Percentiles rank a stretch among this genome's conserved stretches.
phyloP scores from a whole-genome alignment of 2,329 filamentous ascomycete genomes.

The Grosmannia clavigera region DNA sequence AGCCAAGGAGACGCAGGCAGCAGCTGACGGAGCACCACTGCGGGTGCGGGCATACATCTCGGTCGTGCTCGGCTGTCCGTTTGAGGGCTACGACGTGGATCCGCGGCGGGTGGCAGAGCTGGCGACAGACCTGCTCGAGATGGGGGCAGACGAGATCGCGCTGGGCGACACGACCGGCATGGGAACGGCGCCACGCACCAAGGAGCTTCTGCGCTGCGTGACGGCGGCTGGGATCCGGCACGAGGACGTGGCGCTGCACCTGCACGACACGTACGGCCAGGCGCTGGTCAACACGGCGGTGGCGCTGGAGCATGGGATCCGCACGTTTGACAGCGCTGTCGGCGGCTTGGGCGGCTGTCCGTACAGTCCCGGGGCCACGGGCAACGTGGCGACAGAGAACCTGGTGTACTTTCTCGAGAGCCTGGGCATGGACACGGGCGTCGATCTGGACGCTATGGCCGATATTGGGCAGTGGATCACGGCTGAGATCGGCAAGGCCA shows the following conservation, averaged over 20 bases:
- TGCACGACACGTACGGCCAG: slow-evolving; percentile 81
- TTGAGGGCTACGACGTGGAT: slow-evolving; percentile 52
- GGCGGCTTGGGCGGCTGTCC: slow-evolving; percentile 75
- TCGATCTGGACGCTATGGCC: slow-evolving; percentile 53
- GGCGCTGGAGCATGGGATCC: slow-evolving; percentile 62
- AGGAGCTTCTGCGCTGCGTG: slow-evolving; percentile 51
- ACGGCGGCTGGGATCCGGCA: slow-evolving; percentile 53
- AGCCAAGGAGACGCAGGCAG: slow-evolving; percentile 45
- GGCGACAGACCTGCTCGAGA: slow-evolving; percentile 59
- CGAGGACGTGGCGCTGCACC: slow-evolving; percentile 68
- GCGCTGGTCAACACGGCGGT: slow-evolving; percentile 73
- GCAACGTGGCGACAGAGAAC: slow-evolving; percentile 78
- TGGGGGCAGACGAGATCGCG: slow-evolving; percentile 83
- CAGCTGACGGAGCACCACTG: slow-evolving; percentile 28
- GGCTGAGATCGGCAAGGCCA: slow-evolving; percentile 45
- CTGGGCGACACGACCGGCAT: slow-evolving; percentile 86
- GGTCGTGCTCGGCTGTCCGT: slow-evolving; percentile 70
- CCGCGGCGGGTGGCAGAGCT: slow-evolving; percentile 53
- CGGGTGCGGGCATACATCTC: slow-evolving; percentile 70
- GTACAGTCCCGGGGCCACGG: slow-evolving; percentile 73
- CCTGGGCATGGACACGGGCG: slow-evolving; percentile 61
- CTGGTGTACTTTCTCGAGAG: slow-evolving; percentile 67
- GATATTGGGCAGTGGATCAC: slow-evolving; percentile 65
- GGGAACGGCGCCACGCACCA: slow-evolving; percentile 64
- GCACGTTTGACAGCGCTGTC: slow-evolving; percentile 69